These are phyloP conservation scores for Barnettozyma botsteinii DNA, from an alignment of 805 yeast genomes.

Conservation along the genomic window DNA sequence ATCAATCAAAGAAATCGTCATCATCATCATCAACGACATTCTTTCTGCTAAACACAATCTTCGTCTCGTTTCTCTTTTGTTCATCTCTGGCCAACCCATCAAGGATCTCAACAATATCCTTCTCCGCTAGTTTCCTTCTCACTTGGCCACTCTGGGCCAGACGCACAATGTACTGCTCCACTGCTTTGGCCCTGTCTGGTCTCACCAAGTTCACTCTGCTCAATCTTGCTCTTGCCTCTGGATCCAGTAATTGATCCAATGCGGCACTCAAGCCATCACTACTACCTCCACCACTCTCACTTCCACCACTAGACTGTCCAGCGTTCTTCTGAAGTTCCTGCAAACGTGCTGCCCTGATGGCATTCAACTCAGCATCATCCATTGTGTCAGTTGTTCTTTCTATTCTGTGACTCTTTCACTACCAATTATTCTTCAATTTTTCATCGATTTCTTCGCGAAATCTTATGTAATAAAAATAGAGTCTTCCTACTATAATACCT, in stretches of 20 bases:
- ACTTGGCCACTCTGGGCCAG: slow-evolving; percentile 75
- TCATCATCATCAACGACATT: slow-evolving; percentile 20
- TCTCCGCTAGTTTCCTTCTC: slow-evolving; percentile 66
- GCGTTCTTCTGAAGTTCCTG: slow-evolving; percentile 68
- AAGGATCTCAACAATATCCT: slow-evolving; percentile 75
- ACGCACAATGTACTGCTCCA: slow-evolving; percentile 70
- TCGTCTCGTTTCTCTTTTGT: slow-evolving; percentile 53
- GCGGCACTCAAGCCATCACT: slow-evolving; percentile 18
- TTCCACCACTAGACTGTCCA: slow-evolving; percentile 27
- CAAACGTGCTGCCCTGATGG: slow-evolving; percentile 88
- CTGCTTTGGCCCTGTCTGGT: slow-evolving; percentile 86
- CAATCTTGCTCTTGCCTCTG: slow-evolving; percentile 82
- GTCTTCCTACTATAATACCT: no score
- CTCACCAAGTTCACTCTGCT: slow-evolving; percentile 83
- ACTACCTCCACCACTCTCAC: slow-evolving; percentile 6
- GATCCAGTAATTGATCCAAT: slow-evolving; percentile 67
- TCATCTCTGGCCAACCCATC: slow-evolving; percentile 78
- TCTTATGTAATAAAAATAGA: background rate
- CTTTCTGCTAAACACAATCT: slow-evolving; percentile 41
- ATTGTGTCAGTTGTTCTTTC: no score
- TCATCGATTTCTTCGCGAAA: background rate
- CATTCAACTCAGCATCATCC: slow-evolving; percentile 86
- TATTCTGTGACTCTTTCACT: background rate
- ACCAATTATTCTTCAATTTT: background rate
- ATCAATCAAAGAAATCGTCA: slow-evolving; percentile 41